Percentiles rank a stretch among this genome's conserved stretches.
phyloP scores from a whole-genome alignment of 495 filamentous ascomycete species.

The Penicillium waksmanii region DNA sequence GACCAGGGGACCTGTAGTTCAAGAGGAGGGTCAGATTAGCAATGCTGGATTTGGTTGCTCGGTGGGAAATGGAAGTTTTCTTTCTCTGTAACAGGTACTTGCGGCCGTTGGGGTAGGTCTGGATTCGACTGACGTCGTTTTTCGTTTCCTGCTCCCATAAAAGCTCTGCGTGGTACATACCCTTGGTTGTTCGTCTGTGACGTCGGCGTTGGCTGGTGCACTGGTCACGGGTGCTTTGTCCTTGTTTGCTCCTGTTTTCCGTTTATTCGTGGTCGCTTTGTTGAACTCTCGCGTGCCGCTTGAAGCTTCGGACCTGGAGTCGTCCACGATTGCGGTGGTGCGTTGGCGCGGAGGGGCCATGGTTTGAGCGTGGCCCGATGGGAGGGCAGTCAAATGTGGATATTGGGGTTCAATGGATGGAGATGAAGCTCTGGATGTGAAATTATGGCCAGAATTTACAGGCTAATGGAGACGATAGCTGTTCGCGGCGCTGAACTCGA shows the following conservation, averaged over 20 bases:
- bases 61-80: background rate
- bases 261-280: conserved; percentile 32
- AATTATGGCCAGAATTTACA: conserved; percentile 1
- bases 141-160: conserved; percentile 3
- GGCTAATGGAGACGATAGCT: background rate
- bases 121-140: conserved; percentile 10
- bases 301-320: conserved; percentile 59
- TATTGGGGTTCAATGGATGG: conserved; percentile 14
- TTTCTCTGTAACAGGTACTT: background rate
- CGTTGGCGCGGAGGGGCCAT: conserved; percentile 56
- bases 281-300: conserved; percentile 54
- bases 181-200: conserved; percentile 35
- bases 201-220: conserved; percentile 34
- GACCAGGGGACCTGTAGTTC: conserved; percentile 71
- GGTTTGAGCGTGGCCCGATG: conserved; percentile 14
- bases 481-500: background rate
- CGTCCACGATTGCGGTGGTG: conserved; percentile 47
- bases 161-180: conserved; percentile 28
- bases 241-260: conserved; percentile 38
- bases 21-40: background rate
- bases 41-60: background rate
- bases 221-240: conserved; percentile 41
- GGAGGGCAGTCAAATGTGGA: conserved; percentile 7
- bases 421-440: conserved; percentile 1
- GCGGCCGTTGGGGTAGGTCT: background rate